Base-by-base conservation (phyloP, 805 yeast genomes). In the Wickerhamiella brachini region DNA sequence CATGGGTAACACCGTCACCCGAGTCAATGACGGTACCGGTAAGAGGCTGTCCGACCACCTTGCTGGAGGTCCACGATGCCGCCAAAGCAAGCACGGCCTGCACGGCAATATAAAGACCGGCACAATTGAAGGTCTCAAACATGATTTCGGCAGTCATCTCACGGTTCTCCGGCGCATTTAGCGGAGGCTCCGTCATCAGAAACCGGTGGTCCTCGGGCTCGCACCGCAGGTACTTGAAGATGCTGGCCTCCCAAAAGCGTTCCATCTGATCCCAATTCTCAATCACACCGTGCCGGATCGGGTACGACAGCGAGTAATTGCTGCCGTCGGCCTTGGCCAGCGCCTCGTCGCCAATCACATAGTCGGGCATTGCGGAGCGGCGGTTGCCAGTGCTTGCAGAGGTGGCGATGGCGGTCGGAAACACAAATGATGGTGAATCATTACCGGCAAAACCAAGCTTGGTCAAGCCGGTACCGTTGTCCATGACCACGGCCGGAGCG, bases 201-300 rank as follows among this genome's bases (percentile, higher is more conserved):
- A 93, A 93, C 65, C 86, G 88, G 65, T 93, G 99, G 69, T 93
- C 99, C 68, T 93, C 99, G 15, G 99, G 99, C 70, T 93, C 98
- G 66, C 97, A 87, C 67, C 96, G 80, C 60, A 93, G 76, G 66
- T 93, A 93, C 71, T 93, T 90, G 74, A 93, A 93, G 63, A 93
- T 89, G 46, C 95, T 86, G 62, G 85, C 85, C 65, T 93, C 97
- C 98, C 98, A 93, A 68, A 88, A 90, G 65, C 98, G 77, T 69
- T 93, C 98, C 98, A 93, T 93, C 65, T 93, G 97, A 71, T 93
- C 98, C 98, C 98, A 93, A 68, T 93, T 87, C 68, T 93, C 98
- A 56, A 93, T 84, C 72, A 93, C 98, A 23, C 98, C 98, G 65
- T 93, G 98, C 68, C 88, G 83, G 54, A 93, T 88, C 18, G 98